Evolutionary conservation across 164 flowering plant species (phyloP).

Genomic region (Brasenia schreberi): DNA sequence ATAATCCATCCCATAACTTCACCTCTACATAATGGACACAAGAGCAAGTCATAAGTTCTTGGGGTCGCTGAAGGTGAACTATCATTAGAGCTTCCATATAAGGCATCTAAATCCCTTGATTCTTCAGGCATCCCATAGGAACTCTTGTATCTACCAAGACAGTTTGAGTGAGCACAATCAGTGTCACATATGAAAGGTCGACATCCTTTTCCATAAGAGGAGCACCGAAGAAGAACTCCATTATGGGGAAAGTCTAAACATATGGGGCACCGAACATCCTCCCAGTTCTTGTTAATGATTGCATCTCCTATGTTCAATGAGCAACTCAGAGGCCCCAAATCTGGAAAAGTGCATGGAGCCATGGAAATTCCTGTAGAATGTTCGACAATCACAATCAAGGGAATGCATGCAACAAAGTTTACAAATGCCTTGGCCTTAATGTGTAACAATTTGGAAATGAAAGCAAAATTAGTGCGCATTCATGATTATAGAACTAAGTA

Average conservation of each 20-base stretch:
- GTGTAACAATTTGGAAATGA: too few relatives aligned
- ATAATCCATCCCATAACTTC: slow-evolving; percentile 84
- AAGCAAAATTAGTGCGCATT: too few relatives aligned
- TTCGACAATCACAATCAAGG: background rate
- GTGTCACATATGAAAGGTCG: slow-evolving; percentile 90
- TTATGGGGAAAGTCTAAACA: slow-evolving; percentile 93
- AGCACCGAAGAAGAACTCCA: slow-evolving; percentile 77
- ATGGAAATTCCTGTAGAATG: background rate
- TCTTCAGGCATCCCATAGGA: slow-evolving; percentile 38
- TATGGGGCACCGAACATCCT: slow-evolving; percentile 77
- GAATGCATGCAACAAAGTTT: too few relatives aligned
- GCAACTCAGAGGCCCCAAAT: background rate
- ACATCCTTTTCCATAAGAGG: slow-evolving; percentile 79
- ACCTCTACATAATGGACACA: slow-evolving; percentile 93
- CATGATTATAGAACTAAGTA: too few relatives aligned
- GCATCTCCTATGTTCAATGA: background rate
- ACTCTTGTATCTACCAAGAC: slow-evolving; percentile 64
- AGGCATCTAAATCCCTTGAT: slow-evolving; percentile 7
- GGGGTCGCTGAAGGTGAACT: background rate
- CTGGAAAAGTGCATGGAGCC: background rate
- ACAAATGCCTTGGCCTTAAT: too few relatives aligned
- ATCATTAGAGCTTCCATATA: background rate
- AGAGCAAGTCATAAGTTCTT: slow-evolving; percentile 15
- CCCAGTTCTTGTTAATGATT: slow-evolving; percentile 33
- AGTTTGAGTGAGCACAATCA: slow-evolving; percentile 75